Evolutionary conservation across 805 yeast species (phyloP).

Genomic region (Maudiozyma turicensis): DNA sequence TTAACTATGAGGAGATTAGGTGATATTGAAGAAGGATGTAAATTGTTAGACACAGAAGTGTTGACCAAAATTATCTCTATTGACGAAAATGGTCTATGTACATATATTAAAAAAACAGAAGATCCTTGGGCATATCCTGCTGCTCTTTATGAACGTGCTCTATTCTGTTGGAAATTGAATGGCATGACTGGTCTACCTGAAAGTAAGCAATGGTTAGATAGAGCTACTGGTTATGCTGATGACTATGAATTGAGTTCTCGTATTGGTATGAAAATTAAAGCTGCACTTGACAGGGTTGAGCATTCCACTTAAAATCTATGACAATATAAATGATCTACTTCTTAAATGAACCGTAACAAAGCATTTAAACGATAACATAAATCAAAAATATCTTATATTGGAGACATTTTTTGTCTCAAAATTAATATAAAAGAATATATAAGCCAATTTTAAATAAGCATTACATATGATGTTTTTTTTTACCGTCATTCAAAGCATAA

Average conservation of each 20-base stretch:
- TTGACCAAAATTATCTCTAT: slow-evolving; percentile 33
- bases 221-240: slow-evolving; percentile 66
- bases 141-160: slow-evolving; percentile 73
- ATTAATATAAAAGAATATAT: too few relatives aligned
- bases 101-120: slow-evolving; percentile 41
- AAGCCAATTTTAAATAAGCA: too few relatives aligned
- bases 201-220: slow-evolving; percentile 55
- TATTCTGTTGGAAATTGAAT: slow-evolving; percentile 62
- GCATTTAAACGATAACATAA: too few relatives aligned
- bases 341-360: too few relatives aligned
- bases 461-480: too few relatives aligned
- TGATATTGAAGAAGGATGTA: slow-evolving; percentile 45
- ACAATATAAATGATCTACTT: too few relatives aligned
- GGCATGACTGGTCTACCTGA: slow-evolving; percentile 43
- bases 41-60: slow-evolving; percentile 45
- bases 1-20: slow-evolving; percentile 62
- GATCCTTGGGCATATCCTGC: slow-evolving; percentile 88
- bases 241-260: slow-evolving; percentile 91
- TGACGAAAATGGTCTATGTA: slow-evolving; percentile 31
- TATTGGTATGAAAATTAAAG: slow-evolving; percentile 79
- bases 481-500: too few relatives aligned
- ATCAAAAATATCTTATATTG: too few relatives aligned
- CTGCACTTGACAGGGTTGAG: slow-evolving; percentile 67
- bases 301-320: slow-evolving; percentile 18
- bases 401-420: too few relatives aligned